phyloP scores from a whole-genome alignment of 805 yeast species.

The Yarrowia yakushimensis region DNA sequence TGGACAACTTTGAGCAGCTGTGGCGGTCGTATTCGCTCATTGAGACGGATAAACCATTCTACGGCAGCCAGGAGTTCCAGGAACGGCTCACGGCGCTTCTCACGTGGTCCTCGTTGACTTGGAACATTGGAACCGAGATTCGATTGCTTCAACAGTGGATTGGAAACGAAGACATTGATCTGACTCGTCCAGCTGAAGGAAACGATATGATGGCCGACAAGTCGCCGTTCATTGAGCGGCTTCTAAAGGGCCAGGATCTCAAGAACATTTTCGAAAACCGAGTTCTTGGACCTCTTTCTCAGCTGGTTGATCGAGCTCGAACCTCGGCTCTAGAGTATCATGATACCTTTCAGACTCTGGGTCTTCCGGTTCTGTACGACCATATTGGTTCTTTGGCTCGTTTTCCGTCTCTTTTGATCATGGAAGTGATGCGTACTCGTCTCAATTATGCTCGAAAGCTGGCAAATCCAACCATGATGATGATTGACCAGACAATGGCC shows the following conservation, averaged over 20 bases:
- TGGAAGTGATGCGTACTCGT: conserved; percentile 72
- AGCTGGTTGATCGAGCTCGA: conserved; percentile 79
- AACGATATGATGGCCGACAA: conserved; percentile 51
- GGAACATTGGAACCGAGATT: conserved; percentile 61
- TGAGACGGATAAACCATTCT: conserved; percentile 66
- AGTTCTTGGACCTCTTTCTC: conserved; percentile 64
- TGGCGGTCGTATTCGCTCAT: conserved; percentile 79
- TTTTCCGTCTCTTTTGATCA: conserved; percentile 76
- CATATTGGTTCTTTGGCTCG: conserved; percentile 57
- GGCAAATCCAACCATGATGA: conserved; percentile 85
- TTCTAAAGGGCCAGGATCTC: conserved; percentile 60
- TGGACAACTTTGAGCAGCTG: conserved; percentile 63
- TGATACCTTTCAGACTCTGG: conserved; percentile 59
- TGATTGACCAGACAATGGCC: conserved; percentile 89
- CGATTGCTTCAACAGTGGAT: conserved; percentile 70
- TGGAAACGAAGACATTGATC: conserved; percentile 74
- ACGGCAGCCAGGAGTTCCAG: conserved; percentile 60
- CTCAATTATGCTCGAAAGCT: conserved; percentile 73
- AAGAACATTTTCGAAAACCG: conserved; percentile 60
- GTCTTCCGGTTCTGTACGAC: conserved; percentile 69
- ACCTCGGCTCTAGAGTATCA: conserved; percentile 62
- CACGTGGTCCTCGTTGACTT: conserved; percentile 78
- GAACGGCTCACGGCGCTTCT: conserved; percentile 68
- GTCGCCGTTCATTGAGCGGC: conserved; percentile 73
- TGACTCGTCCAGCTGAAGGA: conserved; percentile 42